These are phyloP conservation scores for Plasmodium fragile DNA, from an alignment of 169 alveolate genomes.

Conservation along the genomic window DNA sequence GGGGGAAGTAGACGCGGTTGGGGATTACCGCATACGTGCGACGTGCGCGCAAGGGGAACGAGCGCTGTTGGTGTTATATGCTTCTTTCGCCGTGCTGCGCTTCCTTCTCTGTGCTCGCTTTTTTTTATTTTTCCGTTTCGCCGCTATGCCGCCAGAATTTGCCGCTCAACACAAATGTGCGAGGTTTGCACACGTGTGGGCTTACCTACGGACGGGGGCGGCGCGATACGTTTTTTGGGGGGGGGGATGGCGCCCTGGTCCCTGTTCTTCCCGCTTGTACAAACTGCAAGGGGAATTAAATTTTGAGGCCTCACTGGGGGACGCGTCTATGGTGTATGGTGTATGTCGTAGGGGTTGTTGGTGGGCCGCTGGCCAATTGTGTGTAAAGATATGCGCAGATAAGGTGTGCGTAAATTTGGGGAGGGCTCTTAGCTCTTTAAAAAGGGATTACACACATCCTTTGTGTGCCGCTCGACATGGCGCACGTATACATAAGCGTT, in stretches of 20 bases:
- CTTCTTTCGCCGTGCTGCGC: too few species aligned
- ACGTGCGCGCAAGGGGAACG: not conserved
- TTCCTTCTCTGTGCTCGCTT: not conserved
- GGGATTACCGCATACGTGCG: not conserved
- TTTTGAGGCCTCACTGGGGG: not conserved
- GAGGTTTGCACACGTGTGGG: not conserved
- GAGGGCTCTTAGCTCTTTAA: not conserved
- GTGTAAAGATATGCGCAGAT: not conserved
- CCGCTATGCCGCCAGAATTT: not conserved
- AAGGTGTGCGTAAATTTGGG: not conserved
- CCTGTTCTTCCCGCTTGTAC: not conserved
- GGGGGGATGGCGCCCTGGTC: not conserved
- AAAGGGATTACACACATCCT: not conserved
- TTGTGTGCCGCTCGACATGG: not conserved
- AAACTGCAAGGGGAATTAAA: not conserved
- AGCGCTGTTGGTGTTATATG: not conserved
- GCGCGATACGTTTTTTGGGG: not conserved
- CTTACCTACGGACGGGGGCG: not conserved
- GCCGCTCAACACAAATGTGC: not conserved
- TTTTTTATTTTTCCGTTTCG: not conserved
- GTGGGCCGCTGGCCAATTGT: not conserved
- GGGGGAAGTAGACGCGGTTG: not conserved
- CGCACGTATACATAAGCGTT: not conserved
- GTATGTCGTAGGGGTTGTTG: not conserved
- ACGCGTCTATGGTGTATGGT: not conserved